Evolutionary conservation across 2,329 filamentous ascomycete species (phyloP).

Genomic region (Eutypella sp.): DNA sequence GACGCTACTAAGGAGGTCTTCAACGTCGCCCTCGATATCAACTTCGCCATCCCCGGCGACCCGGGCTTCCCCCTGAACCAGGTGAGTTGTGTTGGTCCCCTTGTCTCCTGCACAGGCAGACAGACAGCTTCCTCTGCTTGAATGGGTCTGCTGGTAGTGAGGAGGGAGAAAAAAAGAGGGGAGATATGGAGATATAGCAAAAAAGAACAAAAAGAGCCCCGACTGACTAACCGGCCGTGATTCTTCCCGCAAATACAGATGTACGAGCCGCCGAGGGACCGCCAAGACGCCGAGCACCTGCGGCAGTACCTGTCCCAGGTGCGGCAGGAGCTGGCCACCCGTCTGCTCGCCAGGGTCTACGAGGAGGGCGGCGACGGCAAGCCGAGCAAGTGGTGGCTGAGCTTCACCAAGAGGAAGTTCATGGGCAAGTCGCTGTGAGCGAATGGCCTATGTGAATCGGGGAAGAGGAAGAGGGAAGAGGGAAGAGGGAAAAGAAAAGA

Average conservation of each 20-base stretch:
- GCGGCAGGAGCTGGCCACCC: conserved; percentile 79
- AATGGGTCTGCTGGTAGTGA: not conserved
- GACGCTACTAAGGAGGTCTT: conserved; percentile 69
- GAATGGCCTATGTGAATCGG: too few species aligned
- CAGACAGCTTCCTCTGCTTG: not conserved
- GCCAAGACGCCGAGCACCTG: conserved; percentile 84
- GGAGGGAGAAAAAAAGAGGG: not conserved
- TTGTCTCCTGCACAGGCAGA: not conserved
- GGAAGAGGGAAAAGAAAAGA: conserved; percentile 8
- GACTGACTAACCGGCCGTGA: conserved; percentile 1
- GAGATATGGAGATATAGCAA: not conserved
- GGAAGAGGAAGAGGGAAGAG: not conserved
- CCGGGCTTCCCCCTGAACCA: conserved; percentile 92
- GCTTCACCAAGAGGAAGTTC: conserved; percentile 98
- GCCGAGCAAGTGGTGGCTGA: conserved; percentile 90
- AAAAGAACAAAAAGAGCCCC: not conserved
- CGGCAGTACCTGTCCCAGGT: conserved; percentile 90
- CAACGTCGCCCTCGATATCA: conserved; percentile 84
- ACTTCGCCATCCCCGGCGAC: conserved; percentile 93
- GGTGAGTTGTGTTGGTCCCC: conserved; percentile 41
- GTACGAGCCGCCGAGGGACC: conserved; percentile 81
- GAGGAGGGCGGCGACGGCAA: conserved; percentile 67
- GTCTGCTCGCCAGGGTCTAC: conserved; percentile 83
- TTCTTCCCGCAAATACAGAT: conserved; percentile 47
- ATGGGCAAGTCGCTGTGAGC: conserved; percentile 92